Evolutionary conservation across 179 eudicot genomes (phyloP).

Genomic region (Vitellaria paradoxa): DNA sequence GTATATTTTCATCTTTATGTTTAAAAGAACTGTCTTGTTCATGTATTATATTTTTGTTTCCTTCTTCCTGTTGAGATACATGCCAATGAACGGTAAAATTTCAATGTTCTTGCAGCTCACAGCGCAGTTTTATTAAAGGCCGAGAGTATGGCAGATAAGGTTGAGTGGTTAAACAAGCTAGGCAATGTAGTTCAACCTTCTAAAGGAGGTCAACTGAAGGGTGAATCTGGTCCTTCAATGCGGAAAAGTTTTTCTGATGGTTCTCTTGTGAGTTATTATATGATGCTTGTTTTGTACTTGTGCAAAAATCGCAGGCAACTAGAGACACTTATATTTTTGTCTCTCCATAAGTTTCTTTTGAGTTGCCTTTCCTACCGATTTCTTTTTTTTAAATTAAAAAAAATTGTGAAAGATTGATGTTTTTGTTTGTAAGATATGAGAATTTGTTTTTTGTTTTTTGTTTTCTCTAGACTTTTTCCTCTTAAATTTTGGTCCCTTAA

Average conservation of each 20-base stretch:
- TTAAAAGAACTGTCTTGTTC: neutral
- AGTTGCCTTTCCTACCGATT: neutral
- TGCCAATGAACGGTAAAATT: conserved; percentile 2
- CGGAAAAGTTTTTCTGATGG: conserved; percentile 67
- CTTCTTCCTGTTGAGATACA: conserved; percentile 7
- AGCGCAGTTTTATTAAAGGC: conserved; percentile 91
- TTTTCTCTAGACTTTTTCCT: neutral
- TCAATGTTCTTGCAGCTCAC: conserved; percentile 65
- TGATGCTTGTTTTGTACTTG: conserved; percentile 6
- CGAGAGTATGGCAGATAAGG: conserved; percentile 81
- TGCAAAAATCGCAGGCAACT: neutral
- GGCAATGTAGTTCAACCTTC: conserved; percentile 55
- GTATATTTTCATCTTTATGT: conserved; percentile 27
- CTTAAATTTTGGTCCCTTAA: neutral
- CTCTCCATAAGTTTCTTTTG: neutral
- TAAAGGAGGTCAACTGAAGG: conserved; percentile 68
- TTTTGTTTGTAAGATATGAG: neutral
- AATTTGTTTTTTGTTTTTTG: neutral
- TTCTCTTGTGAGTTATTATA: conserved; percentile 37
- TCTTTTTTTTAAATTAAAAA: neutral
- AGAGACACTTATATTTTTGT: neutral
- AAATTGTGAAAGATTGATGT: too few relatives aligned
- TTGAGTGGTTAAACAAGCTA: conserved; percentile 89
- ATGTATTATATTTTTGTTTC: conserved; percentile 5
- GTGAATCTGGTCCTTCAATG: conserved; percentile 56